Percentiles rank a stretch among this genome's conserved stretches.
Conservation (phyloP, 768 basidiomycete species). For the Suillus alpinus region DNA sequence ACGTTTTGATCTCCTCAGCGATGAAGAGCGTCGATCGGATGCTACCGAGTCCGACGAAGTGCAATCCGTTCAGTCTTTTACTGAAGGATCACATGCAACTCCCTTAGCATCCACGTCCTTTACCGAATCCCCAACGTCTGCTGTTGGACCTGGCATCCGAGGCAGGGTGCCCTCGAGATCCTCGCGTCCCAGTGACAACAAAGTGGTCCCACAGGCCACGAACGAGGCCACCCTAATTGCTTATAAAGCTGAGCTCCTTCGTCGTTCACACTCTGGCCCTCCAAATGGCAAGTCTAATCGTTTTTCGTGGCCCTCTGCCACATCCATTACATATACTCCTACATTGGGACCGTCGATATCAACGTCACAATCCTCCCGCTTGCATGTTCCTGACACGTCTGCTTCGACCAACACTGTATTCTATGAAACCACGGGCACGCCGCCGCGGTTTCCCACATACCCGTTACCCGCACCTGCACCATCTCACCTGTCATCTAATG, state of each 20-base stretch:
- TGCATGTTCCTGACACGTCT: slow-evolving; percentile 38
- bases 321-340: slow-evolving; percentile 39
- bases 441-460: slow-evolving; percentile 27
- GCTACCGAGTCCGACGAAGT: slow-evolving; percentile 66
- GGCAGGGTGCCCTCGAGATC: slow-evolving; percentile 25
- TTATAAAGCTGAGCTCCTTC: slow-evolving; percentile 37
- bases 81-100: slow-evolving; percentile 45
- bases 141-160: slow-evolving; percentile 14
- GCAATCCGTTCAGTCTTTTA: slow-evolving; percentile 64
- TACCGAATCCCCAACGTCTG: slow-evolving; percentile 9
- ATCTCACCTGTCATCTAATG: slow-evolving; percentile 32
- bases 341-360: slow-evolving; percentile 44
- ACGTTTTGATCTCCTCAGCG: slow-evolving; percentile 58
- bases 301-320: slow-evolving; percentile 38
- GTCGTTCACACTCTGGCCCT: slow-evolving; percentile 44
- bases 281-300: slow-evolving; percentile 37
- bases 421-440: slow-evolving; percentile 55
- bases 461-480: slow-evolving; percentile 20
- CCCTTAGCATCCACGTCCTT: neutral
- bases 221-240: slow-evolving; percentile 18
- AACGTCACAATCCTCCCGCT: slow-evolving; percentile 33
- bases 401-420: slow-evolving; percentile 47
- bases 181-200: slow-evolving; percentile 8
- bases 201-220: neutral
- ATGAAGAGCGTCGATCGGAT: slow-evolving; percentile 62